Evolutionary conservation across 306 rosid genomes (phyloP).

Genomic region (Oxytropis ochrocephala): DNA sequence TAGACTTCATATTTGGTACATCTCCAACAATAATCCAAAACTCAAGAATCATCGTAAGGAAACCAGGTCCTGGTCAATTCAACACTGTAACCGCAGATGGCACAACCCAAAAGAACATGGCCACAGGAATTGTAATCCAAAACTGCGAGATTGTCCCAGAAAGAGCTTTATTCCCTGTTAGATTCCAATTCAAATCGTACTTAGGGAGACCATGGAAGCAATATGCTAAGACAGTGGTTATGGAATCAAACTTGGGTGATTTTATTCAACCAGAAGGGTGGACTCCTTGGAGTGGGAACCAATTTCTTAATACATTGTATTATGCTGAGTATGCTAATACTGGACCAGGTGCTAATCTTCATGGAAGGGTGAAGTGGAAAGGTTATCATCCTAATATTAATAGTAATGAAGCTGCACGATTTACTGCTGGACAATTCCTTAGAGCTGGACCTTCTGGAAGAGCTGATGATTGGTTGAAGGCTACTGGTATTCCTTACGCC

Average conservation of each 20-base stretch:
- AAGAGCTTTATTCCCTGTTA: slow-evolving; percentile 10
- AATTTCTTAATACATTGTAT: slow-evolving; percentile 31
- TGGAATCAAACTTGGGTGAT: slow-evolving; percentile 55
- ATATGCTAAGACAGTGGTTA: slow-evolving; percentile 43
- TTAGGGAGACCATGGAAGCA: slow-evolving; percentile 75
- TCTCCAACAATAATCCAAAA: slow-evolving; percentile 44
- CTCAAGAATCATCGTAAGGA: slow-evolving; percentile 41
- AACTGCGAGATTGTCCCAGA: slow-evolving; percentile 61
- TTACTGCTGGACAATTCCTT: slow-evolving; percentile 36
- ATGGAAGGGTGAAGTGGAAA: slow-evolving; percentile 47
- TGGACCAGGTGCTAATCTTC: slow-evolving; percentile 51
- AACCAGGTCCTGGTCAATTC: slow-evolving; percentile 37
- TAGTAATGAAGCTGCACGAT: slow-evolving; percentile 32
- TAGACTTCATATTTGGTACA: slow-evolving; percentile 70
- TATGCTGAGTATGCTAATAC: slow-evolving; percentile 51
- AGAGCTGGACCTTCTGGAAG: slow-evolving; percentile 11
- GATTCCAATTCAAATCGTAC: slow-evolving; percentile 34
- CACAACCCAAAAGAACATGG: slow-evolving; percentile 5
- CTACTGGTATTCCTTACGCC: slow-evolving; percentile 22
- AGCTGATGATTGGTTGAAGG: slow-evolving; percentile 44
- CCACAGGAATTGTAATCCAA: slow-evolving; percentile 50
- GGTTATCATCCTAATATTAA: slow-evolving; percentile 31
- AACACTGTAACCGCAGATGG: slow-evolving; percentile 71
- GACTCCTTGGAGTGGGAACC: slow-evolving; percentile 39
- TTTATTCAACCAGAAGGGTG: slow-evolving; percentile 36